Percentiles rank a stretch among this genome's conserved stretches.
These are phyloP conservation scores for Nemania abortiva DNA, from an alignment of 2,329 filamentous ascomycete species.

Conservation along the genomic window DNA sequence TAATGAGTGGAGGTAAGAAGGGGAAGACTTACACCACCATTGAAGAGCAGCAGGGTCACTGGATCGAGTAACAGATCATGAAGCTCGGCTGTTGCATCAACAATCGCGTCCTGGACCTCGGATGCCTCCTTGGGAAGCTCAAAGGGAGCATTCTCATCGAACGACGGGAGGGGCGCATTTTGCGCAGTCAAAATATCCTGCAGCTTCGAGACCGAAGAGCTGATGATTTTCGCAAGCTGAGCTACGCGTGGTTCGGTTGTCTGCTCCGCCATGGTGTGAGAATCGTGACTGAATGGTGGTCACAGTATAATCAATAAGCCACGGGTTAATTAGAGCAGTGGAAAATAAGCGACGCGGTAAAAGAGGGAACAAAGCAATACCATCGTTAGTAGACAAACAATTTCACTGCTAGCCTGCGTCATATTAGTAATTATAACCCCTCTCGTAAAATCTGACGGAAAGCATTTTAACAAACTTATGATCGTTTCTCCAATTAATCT, in stretches of 20 bases:
- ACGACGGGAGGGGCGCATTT: slow-evolving; percentile 18
- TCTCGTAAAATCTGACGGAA: too few relatives aligned
- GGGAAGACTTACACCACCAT: slow-evolving; percentile 23
- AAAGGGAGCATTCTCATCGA: slow-evolving; percentile 26
- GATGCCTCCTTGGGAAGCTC: slow-evolving; percentile 1
- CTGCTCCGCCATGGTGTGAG: too few relatives aligned
- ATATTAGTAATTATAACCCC: too few relatives aligned
- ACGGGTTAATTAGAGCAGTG: too few relatives aligned
- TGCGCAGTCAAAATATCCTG: not conserved
- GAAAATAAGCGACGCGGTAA: too few relatives aligned
- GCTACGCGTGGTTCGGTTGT: not conserved
- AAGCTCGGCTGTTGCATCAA: slow-evolving; percentile 39
- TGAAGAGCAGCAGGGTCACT: slow-evolving; percentile 10
- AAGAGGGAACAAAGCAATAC: too few relatives aligned
- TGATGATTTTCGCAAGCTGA: slow-evolving; percentile 1
- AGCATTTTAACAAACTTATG: too few relatives aligned
- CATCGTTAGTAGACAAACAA: too few relatives aligned
- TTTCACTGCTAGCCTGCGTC: too few relatives aligned
- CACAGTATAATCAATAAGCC: too few relatives aligned
- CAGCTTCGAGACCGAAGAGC: not conserved
- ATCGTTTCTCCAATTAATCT: too few relatives aligned
- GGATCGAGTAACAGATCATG: slow-evolving; percentile 35
- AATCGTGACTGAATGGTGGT: too few relatives aligned
- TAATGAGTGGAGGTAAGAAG: not conserved
- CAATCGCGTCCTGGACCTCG: slow-evolving; percentile 9